Percentiles rank a stretch among this genome's conserved stretches.
These are phyloP conservation scores for Lotmaria passim DNA, from an alignment of 208 protist species.

Conservation along the genomic window DNA sequence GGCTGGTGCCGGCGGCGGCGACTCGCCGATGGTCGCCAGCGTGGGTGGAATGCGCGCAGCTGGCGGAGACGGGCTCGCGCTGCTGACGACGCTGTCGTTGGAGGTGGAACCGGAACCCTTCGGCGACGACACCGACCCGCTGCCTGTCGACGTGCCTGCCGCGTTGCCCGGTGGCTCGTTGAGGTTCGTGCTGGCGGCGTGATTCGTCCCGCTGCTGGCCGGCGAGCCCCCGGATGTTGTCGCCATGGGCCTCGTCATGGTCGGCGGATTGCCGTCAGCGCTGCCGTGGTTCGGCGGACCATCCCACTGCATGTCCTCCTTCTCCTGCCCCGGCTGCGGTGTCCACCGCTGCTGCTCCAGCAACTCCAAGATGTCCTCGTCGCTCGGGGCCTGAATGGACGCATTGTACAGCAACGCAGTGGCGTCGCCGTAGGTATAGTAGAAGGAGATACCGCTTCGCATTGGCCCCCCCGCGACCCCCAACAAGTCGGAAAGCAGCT, in stretches of 20 bases:
- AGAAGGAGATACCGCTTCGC: constrained; percentile 51
- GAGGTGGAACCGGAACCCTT: neutral
- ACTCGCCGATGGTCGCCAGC: constrained; percentile 2
- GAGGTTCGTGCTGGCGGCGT: neutral
- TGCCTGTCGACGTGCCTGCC: constrained; percentile 2
- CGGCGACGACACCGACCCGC: neutral
- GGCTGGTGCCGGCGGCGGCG: neutral
- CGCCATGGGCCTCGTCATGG: neutral
- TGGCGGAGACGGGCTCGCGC: neutral
- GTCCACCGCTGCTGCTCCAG: constrained; percentile 29
- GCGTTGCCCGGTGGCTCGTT: neutral
- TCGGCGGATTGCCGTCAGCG: neutral
- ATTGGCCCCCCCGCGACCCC: constrained; percentile 45
- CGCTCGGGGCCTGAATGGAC: constrained; percentile 43
- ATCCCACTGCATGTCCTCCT: constrained; percentile 8
- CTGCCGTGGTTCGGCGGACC: neutral
- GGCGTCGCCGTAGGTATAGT: constrained; percentile 67
- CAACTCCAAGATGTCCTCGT: constrained; percentile 47
- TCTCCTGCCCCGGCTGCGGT: constrained; percentile 6
- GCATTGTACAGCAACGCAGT: constrained; percentile 63
- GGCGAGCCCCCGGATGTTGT: neutral
- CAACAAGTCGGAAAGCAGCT: constrained; percentile 44
- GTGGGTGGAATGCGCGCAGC: constrained; percentile 6
- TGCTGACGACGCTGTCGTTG: constrained; percentile 3
- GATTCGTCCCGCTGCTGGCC: neutral